Percentiles rank a stretch among this genome's conserved stretches.
Conservation (phyloP, 2,329 filamentous ascomycete species). For the Aspergillus ruber region DNA sequence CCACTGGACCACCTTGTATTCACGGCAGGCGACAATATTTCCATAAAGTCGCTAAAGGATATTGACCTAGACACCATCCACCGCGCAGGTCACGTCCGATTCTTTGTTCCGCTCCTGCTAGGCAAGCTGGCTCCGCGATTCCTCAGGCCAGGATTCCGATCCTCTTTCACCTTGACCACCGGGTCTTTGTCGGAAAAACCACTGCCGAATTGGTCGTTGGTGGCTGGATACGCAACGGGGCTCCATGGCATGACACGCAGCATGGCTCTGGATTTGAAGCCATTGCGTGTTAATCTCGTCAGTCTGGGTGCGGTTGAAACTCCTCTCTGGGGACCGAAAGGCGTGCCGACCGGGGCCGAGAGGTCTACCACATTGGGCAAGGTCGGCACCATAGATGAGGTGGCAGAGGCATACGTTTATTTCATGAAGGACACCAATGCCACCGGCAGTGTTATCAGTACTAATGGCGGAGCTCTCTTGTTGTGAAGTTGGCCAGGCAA, state of each 20-base stretch:
- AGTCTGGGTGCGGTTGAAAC: conserved; percentile 51
- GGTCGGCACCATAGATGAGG: conserved; percentile 35
- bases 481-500: background rate
- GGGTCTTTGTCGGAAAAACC: conserved; percentile 50
- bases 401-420: conserved; percentile 45
- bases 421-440: conserved; percentile 26
- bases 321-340: conserved; percentile 32
- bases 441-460: conserved; percentile 37
- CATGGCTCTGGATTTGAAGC: conserved; percentile 58
- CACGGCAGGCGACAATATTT: conserved; percentile 49
- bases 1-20: conserved; percentile 52
- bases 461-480: conserved; percentile 24
- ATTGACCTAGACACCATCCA: conserved; percentile 37
- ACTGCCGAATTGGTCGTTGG: conserved; percentile 45
- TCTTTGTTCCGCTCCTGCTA: conserved; percentile 46
- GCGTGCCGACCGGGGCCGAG: conserved; percentile 10
- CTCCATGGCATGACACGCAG: conserved; percentile 49
- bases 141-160: conserved; percentile 35
- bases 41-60: conserved; percentile 35
- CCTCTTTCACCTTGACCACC: conserved; percentile 53
- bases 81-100: conserved; percentile 44
- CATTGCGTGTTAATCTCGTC: conserved; percentile 58
- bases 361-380: conserved; percentile 21
- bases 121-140: conserved; percentile 46
- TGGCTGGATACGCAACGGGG: conserved; percentile 46